These are phyloP conservation scores for Naganishia randhawae DNA, from an alignment of 768 basidiomycete genomes.

Conservation along the genomic window DNA sequence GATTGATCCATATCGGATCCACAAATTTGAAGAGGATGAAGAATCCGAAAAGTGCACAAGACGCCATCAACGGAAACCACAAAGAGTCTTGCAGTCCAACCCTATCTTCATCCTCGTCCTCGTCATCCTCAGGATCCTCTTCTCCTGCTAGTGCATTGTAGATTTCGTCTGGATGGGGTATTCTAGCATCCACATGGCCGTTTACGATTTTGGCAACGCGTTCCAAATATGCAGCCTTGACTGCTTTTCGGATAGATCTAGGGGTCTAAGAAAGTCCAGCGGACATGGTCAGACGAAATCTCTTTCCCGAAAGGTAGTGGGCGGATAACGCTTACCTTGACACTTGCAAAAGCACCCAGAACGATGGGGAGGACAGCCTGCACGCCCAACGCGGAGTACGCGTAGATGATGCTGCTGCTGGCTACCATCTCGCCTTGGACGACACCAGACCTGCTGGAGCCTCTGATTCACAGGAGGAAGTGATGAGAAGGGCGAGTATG, in stretches of 20 bases:
- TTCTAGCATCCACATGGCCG: neutral
- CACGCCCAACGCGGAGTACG: slow-evolving; percentile 35
- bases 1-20: slow-evolving; percentile 76
- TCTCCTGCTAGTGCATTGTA: slow-evolving; percentile 2
- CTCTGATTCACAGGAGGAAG: neutral
- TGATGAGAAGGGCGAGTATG: neutral
- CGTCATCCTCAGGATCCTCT: slow-evolving; percentile 49
- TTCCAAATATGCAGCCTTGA: neutral
- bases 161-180: slow-evolving; percentile 14
- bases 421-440: neutral
- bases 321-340: slow-evolving; percentile 38
- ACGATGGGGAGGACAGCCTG: slow-evolving; percentile 47
- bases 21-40: slow-evolving; percentile 70
- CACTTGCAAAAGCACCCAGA: slow-evolving; percentile 46
- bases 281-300: neutral
- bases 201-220: neutral
- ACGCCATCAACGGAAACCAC: slow-evolving; percentile 56
- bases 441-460: slow-evolving; percentile 13
- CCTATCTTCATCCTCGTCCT: slow-evolving; percentile 60
- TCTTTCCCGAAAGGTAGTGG: neutral
- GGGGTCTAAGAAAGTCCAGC: slow-evolving; percentile 31
- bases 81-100: slow-evolving; percentile 49
- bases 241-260: slow-evolving; percentile 14
- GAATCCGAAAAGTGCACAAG: slow-evolving; percentile 64
- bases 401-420: slow-evolving; percentile 21